Evolutionary conservation across 208 protist species (phyloP), one percentile per base, ranked within the genome.

Genomic region (Leishmania lainsoni): DNA sequence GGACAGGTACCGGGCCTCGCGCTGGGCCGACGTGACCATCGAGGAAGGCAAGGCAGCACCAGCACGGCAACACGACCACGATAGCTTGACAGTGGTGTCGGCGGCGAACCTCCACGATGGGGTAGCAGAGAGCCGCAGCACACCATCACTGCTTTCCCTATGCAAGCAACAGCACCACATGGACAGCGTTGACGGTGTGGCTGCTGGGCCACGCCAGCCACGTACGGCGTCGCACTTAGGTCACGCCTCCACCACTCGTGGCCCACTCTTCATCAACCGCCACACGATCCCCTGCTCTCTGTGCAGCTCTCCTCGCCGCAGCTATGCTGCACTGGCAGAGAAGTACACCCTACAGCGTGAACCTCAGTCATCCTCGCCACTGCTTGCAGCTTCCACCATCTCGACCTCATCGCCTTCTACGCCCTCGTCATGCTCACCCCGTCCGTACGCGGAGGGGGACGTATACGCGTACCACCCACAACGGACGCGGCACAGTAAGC

Each of bases 271-370:
- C n/a, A 42, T 84, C 54, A 87, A 45, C 10, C 80, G 80, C 5
- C 84, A 87, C 63, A 80, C 79, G 58, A 63, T 85, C n/a, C 84
- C 84, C 45, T 87, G 84, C 77, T 87, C 84, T 17, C 68, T 87
- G 9, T 49, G 35, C 39, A 35, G 22, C 58, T 85, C 71, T 35
- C 84, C 84, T 3, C 20, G 48, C 39, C 58, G 68, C 12, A 29
- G n/a, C 65, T 87, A 87, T 35, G 63, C 78, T 17, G 76, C 79
- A 26, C 80, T 87, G n/a, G 26, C 81, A 56, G 69, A 17, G 20
- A 79, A 73, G 52, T 85, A 85, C 81, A 20, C 77, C 5, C n/a
- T 42, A 14, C 51, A 49, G 45, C 45, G 69, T 29, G 69, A 35
- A 12, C 22, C 69, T 73, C 42, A 26, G 39, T 17, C 68, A 26